Conservation (phyloP, 345 rosid species). For the Rhodomyrtus tomentosa region DNA sequence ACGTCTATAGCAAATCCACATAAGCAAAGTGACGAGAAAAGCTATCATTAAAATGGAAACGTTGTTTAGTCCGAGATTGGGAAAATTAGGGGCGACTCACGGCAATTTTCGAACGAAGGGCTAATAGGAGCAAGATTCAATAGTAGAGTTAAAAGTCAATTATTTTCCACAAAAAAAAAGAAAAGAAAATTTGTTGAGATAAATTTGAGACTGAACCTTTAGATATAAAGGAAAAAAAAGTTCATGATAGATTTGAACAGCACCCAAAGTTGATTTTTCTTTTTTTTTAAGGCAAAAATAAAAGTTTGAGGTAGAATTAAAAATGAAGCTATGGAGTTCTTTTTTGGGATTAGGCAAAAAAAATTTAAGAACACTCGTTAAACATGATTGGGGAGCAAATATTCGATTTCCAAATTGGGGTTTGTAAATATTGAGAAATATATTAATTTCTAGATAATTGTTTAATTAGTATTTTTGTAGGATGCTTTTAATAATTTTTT, state of each 20-base stretch:
- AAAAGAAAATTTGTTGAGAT: rapidly evolving
- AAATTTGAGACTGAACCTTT: neutral
- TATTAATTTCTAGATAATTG: neutral
- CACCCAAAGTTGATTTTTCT: no score
- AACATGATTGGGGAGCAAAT: neutral
- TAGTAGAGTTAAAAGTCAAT: neutral
- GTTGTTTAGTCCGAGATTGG: neutral
- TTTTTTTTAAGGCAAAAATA: no score
- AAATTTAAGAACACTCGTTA: neutral
- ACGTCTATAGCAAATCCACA: neutral
- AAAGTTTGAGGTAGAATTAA: neutral
- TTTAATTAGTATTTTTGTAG: neutral
- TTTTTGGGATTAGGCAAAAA: neutral
- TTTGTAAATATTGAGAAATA: neutral
- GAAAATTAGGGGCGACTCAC: neutral
- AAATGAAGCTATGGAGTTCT: neutral
- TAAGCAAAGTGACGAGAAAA: neutral
- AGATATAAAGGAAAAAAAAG: neutral
- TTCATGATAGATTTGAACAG: rapidly evolving
- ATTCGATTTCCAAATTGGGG: neutral
- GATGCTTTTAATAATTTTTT: neutral
- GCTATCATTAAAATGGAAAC: no score
- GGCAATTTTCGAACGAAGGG: neutral
- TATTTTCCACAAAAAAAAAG: neutral
- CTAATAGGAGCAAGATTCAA: neutral